Evolutionary conservation across 495 filamentous ascomycete genomes (phyloP).

Genomic region (Paragyromitra xinjiangensis): DNA sequence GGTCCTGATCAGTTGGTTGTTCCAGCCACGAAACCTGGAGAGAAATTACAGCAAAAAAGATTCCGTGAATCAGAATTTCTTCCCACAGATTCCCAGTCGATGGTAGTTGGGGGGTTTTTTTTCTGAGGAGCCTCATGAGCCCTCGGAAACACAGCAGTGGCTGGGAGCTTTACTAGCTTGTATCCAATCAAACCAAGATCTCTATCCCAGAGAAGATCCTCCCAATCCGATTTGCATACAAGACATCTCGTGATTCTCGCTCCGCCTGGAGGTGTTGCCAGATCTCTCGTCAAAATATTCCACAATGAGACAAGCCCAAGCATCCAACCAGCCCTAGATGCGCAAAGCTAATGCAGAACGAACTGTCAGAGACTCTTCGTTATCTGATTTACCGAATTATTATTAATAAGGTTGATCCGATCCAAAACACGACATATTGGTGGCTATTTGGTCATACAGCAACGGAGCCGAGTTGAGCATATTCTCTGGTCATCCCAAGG

Average conservation of each 20-base stretch:
- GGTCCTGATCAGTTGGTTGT: not conserved
- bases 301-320: constrained; percentile 8
- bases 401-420: not conserved
- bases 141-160: not conserved
- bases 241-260: constrained; percentile 1
- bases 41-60: not conserved
- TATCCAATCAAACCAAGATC: constrained; percentile 3
- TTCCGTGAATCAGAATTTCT: not conserved
- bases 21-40: not conserved
- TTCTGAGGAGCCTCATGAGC: not conserved
- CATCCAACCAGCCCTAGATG: not conserved
- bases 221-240: constrained; percentile 4
- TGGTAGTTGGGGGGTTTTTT: not conserved
- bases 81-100: not conserved
- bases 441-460: not conserved
- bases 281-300: constrained; percentile 26
- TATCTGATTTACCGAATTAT: not conserved
- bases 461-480: not conserved
- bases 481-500: not conserved
- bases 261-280: not conserved
- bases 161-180: not conserved
- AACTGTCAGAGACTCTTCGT: not conserved
- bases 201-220: not conserved
- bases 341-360: not conserved
- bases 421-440: not conserved